Base-by-base conservation (phyloP, 306 rosid genomes). In the Parietaria judaica region DNA sequence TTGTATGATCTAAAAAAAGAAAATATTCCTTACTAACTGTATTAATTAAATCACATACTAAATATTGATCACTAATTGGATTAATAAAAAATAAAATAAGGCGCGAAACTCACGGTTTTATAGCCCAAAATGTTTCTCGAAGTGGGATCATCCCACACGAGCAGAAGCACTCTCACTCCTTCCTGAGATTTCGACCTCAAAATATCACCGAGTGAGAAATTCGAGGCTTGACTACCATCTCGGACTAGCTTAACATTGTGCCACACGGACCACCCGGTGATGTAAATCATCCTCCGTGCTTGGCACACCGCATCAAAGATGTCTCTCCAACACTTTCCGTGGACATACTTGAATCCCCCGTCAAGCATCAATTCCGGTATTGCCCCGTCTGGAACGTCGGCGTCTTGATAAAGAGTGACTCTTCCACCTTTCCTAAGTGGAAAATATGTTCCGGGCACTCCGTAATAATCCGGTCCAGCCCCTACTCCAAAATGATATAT, bases 241-340 rank as follows among this genome's bases (percentile, higher is more conserved):
- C 99, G 82, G 47, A 88, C 74, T 70, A 92, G 66, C 70, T 58
- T 81, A 66, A 86, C 95, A 72, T 82, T 80, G 80, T 92, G 96
- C 95, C 95, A 92, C 60, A 92, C 90, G 46, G 99, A 86, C 99
- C 99, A 92, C 58, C 99, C 99, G 3, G 95, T 87, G 58, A 92
- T 88, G 75, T 92, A 92, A 68, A 92, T 62, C 70, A 92, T 77
- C 45, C 87, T 80, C 36, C 51, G 79, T 8, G 99, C 96, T 63
- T 74, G 87, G 36, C 76, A 70, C 59, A 92, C 78, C 14, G 96
- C 96, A 23, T 88, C 79, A 66, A 79, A 88, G 34, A 92, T 86
- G 72, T 92, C 96, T 5, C 3, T 38, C 99, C 99, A 92, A 70
- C 99, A 92, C 77, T 79, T 74, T 48, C 96, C 99, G 67, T 92